These are phyloP conservation scores for Amylocarpus encephaloides DNA, from an alignment of 2,329 filamentous ascomycete genomes.

Conservation along the genomic window DNA sequence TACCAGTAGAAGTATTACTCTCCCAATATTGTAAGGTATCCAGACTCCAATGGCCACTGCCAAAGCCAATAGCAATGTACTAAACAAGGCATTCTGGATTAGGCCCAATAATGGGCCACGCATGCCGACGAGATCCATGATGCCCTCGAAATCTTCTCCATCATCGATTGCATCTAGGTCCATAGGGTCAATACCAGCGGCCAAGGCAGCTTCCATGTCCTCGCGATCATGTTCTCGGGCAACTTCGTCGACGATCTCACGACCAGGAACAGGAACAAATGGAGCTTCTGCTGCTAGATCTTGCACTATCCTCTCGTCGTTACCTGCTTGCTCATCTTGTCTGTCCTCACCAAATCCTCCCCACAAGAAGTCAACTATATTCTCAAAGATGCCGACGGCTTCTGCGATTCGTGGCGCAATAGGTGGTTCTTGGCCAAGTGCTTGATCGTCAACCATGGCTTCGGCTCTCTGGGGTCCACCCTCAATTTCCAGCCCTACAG, in stretches of 20 bases:
- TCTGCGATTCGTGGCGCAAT: constrained; percentile 14
- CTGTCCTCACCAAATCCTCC: constrained; percentile 42
- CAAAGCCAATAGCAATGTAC: constrained; percentile 79
- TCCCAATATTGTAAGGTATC: constrained; percentile 86
- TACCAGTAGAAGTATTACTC: constrained; percentile 70
- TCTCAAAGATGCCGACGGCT: constrained; percentile 36
- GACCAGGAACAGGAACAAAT: constrained; percentile 43
- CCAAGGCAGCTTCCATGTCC: constrained; percentile 57
- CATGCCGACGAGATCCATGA: constrained; percentile 95
- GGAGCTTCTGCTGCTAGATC: constrained; percentile 54
- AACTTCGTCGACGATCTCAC: constrained; percentile 19
- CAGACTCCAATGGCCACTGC: constrained; percentile 84
- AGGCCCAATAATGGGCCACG: constrained; percentile 84
- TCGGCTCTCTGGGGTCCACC: neutral
- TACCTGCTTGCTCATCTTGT: constrained; percentile 38
- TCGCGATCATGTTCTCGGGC: constrained; percentile 45
- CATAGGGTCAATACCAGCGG: constrained; percentile 65
- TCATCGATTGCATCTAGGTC: constrained; percentile 75
- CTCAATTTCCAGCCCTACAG: constrained; percentile 17
- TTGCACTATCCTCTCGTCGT: constrained; percentile 55
- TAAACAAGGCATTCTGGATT: constrained; percentile 93
- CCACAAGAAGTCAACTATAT: constrained; percentile 57
- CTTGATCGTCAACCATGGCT: constrained; percentile 7
- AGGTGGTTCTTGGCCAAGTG: constrained; percentile 16
- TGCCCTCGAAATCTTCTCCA: constrained; percentile 89